These are phyloP conservation scores for Entophlyctis luteolus DNA, from an alignment of 192 early-diverging fungal genomes.

Conservation along the genomic window DNA sequence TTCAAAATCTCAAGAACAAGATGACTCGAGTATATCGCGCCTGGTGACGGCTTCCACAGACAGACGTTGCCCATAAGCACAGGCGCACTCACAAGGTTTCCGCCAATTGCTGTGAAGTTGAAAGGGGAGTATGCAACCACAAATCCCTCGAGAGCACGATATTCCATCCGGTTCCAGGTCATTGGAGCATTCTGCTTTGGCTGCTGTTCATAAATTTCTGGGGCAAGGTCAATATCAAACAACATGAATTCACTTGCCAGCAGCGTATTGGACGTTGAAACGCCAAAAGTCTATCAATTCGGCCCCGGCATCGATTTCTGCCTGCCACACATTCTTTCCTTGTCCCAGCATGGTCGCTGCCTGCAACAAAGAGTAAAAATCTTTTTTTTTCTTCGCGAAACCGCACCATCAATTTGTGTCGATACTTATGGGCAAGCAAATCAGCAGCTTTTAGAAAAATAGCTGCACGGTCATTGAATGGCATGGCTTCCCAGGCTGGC, in stretches of 20 bases:
- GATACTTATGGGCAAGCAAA: conserved; percentile 82
- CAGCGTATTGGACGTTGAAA: conserved; percentile 90
- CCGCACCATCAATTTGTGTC: conserved; percentile 50
- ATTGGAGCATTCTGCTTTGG: conserved; percentile 79
- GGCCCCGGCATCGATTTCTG: conserved; percentile 96
- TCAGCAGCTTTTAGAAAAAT: conserved; percentile 99
- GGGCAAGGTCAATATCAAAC: not conserved
- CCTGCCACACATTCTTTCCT: conserved; percentile 98
- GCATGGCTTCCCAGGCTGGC: conserved; percentile 85
- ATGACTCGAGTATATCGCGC: conserved; percentile 86
- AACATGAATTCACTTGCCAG: conserved; percentile 6
- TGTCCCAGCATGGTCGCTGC: conserved; percentile 98
- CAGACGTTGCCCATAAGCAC: conserved; percentile 97
- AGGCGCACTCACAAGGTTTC: conserved; percentile 87
- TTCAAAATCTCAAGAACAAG: conserved; percentile 82
- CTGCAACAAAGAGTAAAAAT: conserved; percentile 44
- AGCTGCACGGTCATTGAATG: conserved; percentile 88
- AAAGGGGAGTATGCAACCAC: conserved; percentile 96
- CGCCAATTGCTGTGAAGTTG: conserved; percentile 99
- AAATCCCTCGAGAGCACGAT: conserved; percentile 95
- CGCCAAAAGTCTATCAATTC: conserved; percentile 93
- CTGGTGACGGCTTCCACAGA: conserved; percentile 93
- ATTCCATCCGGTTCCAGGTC: conserved; percentile 94
- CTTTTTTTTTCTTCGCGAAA: conserved; percentile 51
- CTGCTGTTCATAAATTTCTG: conserved; percentile 90